Percentiles rank a stretch among this genome's conserved stretches.
Evolutionary conservation across 2,329 filamentous ascomycete genomes (phyloP).

Genomic region (Myriosclerotinia curreyana): DNA sequence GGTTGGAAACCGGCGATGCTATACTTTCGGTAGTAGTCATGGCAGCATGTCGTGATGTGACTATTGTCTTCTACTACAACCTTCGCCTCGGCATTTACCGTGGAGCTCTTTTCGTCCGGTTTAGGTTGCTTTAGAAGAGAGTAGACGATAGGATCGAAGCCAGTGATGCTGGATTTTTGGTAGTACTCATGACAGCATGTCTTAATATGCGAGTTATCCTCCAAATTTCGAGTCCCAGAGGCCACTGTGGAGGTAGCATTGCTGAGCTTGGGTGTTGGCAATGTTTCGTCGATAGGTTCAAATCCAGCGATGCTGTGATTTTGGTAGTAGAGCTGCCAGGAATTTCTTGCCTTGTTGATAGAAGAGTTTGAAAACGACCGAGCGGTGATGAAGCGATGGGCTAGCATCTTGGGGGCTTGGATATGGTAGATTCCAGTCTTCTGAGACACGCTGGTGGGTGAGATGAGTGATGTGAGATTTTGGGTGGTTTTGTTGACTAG

Average conservation of each 20-base stretch:
- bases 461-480: not conserved
- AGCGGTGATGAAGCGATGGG: not conserved
- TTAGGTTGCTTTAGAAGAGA: not conserved
- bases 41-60: not conserved
- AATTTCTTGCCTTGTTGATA: not conserved
- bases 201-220: not conserved
- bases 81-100: too few species aligned
- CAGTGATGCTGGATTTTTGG: not conserved
- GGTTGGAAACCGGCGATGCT: not conserved
- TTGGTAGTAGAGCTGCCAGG: not conserved
- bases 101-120: too few species aligned
- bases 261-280: not conserved
- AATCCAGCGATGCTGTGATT: not conserved
- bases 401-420: not conserved
- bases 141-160: not conserved
- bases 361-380: too few species aligned
- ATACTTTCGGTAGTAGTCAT: not conserved
- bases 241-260: rapidly evolving
- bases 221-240: not conserved
- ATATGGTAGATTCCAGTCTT: not conserved
- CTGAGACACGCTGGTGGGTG: rapidly evolving
- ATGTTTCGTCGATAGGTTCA: not conserved
- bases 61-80: not conserved
- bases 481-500: not conserved
- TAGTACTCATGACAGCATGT: not conserved